Evolutionary conservation across 495 filamentous ascomycete genomes (phyloP).

Genomic region (Aspergillus saccharolyticus): DNA sequence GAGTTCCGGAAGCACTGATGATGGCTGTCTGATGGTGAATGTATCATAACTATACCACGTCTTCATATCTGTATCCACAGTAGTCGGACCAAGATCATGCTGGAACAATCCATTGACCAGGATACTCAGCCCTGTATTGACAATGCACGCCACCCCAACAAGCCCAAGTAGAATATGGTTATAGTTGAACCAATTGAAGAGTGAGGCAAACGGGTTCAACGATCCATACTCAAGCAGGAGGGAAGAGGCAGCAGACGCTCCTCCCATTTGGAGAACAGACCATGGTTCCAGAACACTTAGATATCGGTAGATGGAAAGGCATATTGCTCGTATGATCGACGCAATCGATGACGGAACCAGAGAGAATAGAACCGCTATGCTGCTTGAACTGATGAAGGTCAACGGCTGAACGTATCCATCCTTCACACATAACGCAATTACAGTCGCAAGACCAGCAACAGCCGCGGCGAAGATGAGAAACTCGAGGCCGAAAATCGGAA

Average conservation of each 20-base stretch:
- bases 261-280: conserved; percentile 3
- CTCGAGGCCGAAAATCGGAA: conserved; percentile 6
- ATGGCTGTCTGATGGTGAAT: neutral
- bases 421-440: conserved; percentile 1
- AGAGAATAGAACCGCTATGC: neutral
- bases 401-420: neutral
- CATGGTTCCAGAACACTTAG: conserved; percentile 5
- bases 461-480: neutral
- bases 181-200: conserved; percentile 2
- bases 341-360: conserved; percentile 2
- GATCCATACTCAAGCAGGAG: conserved; percentile 7
- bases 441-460: neutral
- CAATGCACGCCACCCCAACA: conserved; percentile 1
- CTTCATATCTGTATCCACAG: neutral
- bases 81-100: conserved; percentile 1
- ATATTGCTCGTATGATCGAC: conserved; percentile 1
- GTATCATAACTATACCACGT: neutral
- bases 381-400: neutral
- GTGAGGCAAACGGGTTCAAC: conserved; percentile 2
- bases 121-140: conserved; percentile 2
- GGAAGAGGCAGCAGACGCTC: conserved; percentile 3
- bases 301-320: conserved; percentile 5
- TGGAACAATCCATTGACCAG: conserved; percentile 3
- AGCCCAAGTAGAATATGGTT: conserved; percentile 3
- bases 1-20: conserved; percentile 4